Conservation (phyloP, 768 basidiomycete species). For the Suillus placidus region DNA sequence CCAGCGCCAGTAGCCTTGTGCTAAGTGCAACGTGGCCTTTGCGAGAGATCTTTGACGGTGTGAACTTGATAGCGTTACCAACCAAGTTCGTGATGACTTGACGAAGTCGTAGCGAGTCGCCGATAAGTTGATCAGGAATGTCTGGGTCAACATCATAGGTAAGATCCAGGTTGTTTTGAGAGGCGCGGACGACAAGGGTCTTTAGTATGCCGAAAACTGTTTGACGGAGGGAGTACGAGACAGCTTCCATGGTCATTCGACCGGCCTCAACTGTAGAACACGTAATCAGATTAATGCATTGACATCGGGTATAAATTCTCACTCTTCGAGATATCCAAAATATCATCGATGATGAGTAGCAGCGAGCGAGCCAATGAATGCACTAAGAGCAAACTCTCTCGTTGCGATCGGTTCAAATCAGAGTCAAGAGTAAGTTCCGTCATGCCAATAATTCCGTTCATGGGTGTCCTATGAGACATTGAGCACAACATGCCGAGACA, state of each 20-base stretch:
- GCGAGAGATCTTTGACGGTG: conserved; percentile 72
- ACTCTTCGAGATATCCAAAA: conserved; percentile 99
- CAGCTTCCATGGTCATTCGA: conserved; percentile 99
- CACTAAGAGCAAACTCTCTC: conserved; percentile 94
- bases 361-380: conserved; percentile 93
- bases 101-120: conserved; percentile 90
- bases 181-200: conserved; percentile 95
- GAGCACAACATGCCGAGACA: background rate
- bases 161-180: conserved; percentile 94
- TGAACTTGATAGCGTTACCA: conserved; percentile 98
- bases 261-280: conserved; percentile 85
- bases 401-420: conserved; percentile 90
- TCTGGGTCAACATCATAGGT: conserved; percentile 95
- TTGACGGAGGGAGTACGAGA: conserved; percentile 96
- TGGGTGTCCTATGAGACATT: conserved; percentile 76
- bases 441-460: conserved; percentile 99
- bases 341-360: conserved; percentile 97
- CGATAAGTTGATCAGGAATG: conserved; percentile 96
- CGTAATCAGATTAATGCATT: conserved; percentile 13
- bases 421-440: conserved; percentile 97
- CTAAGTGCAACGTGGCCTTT: conserved; percentile 92
- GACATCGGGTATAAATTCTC: conserved; percentile 34
- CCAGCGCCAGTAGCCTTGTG: conserved; percentile 75
- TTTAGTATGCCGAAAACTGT: conserved; percentile 98
- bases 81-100: conserved; percentile 96